Conservation (phyloP, 2,329 filamentous ascomycete species). For the Cyphellophora europaea region DNA sequence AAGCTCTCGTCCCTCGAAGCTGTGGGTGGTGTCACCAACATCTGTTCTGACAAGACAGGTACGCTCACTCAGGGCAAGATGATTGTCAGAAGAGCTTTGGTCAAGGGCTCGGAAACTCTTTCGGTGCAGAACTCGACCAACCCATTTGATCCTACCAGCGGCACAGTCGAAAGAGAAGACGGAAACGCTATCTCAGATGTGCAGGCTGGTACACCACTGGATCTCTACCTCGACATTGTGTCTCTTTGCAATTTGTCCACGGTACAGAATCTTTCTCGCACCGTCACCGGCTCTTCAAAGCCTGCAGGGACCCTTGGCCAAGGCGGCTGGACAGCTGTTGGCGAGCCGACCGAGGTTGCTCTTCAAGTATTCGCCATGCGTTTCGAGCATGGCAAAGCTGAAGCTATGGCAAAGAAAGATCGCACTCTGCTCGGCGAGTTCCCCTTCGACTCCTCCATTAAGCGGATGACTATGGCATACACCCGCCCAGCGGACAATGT, state of each 20-base stretch:
- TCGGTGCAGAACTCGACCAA: slow-evolving; percentile 40
- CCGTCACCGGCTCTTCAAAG: slow-evolving; percentile 4
- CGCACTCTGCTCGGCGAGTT: slow-evolving; percentile 50
- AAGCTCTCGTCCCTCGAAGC: slow-evolving; percentile 50
- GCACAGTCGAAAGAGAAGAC: slow-evolving; percentile 23
- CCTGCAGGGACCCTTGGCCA: slow-evolving; percentile 23
- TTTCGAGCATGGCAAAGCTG: slow-evolving; percentile 46
- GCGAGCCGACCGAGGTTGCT: slow-evolving; percentile 58
- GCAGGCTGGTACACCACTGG: slow-evolving; percentile 21
- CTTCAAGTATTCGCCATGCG: slow-evolving; percentile 59
- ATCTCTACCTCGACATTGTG: slow-evolving; percentile 46
- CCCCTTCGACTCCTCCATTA: slow-evolving; percentile 59
- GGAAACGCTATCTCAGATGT: slow-evolving; percentile 26
- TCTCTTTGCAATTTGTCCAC: slow-evolving; percentile 52
- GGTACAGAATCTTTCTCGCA: slow-evolving; percentile 34
- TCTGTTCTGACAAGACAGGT: slow-evolving; percentile 50
- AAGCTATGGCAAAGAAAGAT: slow-evolving; percentile 33
- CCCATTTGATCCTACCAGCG: slow-evolving; percentile 43
- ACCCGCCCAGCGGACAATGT: slow-evolving; percentile 7
- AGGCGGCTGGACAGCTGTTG: slow-evolving; percentile 46
- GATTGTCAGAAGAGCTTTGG: slow-evolving; percentile 39
- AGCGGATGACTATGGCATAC: slow-evolving; percentile 61
- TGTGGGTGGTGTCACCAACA: slow-evolving; percentile 52
- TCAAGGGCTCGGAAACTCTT: slow-evolving; percentile 42
- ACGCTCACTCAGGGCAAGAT: slow-evolving; percentile 50